A percentile compares a stretch with the other conserved stretches of the same genome.
Conservation (phyloP, 148 eudicot species). For the Camellia lanceoleosa region DNA sequence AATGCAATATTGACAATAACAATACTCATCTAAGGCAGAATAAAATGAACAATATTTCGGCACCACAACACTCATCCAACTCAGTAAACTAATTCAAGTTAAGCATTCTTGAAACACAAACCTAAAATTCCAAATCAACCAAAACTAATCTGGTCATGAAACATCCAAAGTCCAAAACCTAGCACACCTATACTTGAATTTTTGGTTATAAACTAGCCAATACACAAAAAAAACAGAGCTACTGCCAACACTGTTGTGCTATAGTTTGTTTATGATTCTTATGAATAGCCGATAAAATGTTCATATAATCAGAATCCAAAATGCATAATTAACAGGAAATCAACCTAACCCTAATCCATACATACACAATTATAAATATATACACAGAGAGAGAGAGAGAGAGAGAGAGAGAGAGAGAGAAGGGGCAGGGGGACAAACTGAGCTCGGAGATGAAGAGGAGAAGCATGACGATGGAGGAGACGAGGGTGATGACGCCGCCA, state of each 20-base stretch:
- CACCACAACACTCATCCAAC: constrained; percentile 6
- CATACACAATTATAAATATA: not conserved
- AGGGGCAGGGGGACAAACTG: constrained; percentile 27
- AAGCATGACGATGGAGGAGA: constrained; percentile 72
- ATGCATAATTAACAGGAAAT: not conserved
- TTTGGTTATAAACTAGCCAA: not conserved
- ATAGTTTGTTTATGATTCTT: not conserved
- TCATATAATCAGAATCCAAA: not conserved
- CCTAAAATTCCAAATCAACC: not conserved
- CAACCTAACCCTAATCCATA: not conserved
- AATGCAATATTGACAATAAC: not conserved
- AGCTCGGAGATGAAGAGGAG: constrained; percentile 87
- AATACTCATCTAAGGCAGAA: not conserved
- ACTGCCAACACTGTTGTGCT: not conserved
- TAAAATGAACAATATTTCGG: not conserved
- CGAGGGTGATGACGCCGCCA: constrained; percentile 85
- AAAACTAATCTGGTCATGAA: not conserved
- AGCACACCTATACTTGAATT: not conserved
- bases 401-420: not conserved
- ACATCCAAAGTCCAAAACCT: not conserved
- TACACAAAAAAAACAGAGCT: not conserved
- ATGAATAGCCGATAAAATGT: not conserved
- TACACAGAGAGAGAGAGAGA: not conserved
- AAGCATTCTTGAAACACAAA: not conserved
- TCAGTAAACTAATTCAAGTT: not conserved